These are phyloP conservation scores for Pinus tabuliformis DNA, from an alignment of 75 land plant genomes.

Conservation along the genomic window DNA sequence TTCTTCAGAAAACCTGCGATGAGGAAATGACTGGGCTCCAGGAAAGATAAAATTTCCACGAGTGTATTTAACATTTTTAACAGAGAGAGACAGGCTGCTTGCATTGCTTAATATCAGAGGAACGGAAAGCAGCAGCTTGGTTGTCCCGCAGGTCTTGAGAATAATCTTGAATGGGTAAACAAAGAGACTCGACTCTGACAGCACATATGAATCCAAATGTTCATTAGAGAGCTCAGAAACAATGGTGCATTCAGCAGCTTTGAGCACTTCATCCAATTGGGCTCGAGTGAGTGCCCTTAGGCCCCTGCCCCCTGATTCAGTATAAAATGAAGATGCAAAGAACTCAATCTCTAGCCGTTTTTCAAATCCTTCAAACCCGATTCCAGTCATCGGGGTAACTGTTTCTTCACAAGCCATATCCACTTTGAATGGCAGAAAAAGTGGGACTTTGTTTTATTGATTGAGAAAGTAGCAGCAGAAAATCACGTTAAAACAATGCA, in stretches of 20 bases:
- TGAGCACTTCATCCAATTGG: constrained; percentile 50
- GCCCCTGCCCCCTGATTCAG: constrained; percentile 39
- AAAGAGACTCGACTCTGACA: constrained; percentile 70
- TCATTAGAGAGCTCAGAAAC: constrained; percentile 48
- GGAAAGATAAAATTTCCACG: too few relatives aligned
- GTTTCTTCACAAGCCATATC: background rate
- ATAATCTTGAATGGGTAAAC: constrained; percentile 58
- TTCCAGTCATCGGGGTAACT: constrained; percentile 12
- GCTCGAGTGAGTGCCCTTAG: constrained; percentile 40
- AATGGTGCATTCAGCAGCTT: constrained; percentile 62
- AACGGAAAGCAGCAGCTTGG: too few relatives aligned
- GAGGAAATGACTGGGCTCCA: too few relatives aligned
- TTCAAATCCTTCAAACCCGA: constrained; percentile 74
- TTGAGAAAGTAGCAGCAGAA: background rate
- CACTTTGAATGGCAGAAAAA: background rate
- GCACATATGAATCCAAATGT: constrained; percentile 60
- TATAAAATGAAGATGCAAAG: constrained; percentile 29
- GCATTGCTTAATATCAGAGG: too few relatives aligned
- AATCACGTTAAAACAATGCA: background rate
- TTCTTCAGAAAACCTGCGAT: too few relatives aligned
- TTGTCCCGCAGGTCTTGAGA: constrained; percentile 69
- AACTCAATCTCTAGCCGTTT: constrained; percentile 62
- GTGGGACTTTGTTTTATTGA: too few relatives aligned
- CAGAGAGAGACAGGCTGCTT: too few relatives aligned
- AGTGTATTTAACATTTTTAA: too few relatives aligned